phyloP scores from a whole-genome alignment of 306 rosid species.

The Vigna hirtella region DNA sequence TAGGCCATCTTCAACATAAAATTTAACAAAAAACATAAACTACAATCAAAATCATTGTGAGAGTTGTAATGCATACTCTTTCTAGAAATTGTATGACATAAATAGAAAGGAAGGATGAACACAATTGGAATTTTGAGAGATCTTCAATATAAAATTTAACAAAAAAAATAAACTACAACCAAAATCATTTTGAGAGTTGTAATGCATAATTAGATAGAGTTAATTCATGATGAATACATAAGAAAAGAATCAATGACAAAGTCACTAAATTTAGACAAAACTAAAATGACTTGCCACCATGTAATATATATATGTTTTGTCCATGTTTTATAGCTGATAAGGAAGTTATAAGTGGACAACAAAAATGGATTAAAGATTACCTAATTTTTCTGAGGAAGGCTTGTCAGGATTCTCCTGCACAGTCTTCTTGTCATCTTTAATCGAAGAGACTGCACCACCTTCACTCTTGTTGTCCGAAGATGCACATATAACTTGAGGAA shows the following conservation, averaged over 20 bases:
- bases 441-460: slow-evolving; percentile 38
- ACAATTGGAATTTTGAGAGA: not conserved
- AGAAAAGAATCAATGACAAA: not conserved
- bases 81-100: not conserved
- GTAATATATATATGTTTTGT: slow-evolving; percentile 11
- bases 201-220: slow-evolving; percentile 9
- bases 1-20: no score
- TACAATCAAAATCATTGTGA: no score
- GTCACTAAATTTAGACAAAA: slow-evolving; percentile 6
- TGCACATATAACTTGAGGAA: slow-evolving; percentile 49
- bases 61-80: no score
- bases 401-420: slow-evolving; percentile 36
- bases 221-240: not conserved
- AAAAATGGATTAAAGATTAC: slow-evolving; percentile 47
- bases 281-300: slow-evolving; percentile 1
- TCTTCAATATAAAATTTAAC: not conserved
- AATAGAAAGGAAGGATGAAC: slow-evolving; percentile 26
- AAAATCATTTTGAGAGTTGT: slow-evolving; percentile 10
- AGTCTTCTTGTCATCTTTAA: slow-evolving; percentile 43
- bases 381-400: slow-evolving; percentile 52
- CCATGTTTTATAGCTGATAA: slow-evolving; percentile 26
- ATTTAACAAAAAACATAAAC: no score
- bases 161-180: not conserved
- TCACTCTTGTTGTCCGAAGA: slow-evolving; percentile 53
- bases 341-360: not conserved